These are phyloP conservation scores for Gossypium australe DNA, from an alignment of 345 rosid genomes.

Conservation along the genomic window DNA sequence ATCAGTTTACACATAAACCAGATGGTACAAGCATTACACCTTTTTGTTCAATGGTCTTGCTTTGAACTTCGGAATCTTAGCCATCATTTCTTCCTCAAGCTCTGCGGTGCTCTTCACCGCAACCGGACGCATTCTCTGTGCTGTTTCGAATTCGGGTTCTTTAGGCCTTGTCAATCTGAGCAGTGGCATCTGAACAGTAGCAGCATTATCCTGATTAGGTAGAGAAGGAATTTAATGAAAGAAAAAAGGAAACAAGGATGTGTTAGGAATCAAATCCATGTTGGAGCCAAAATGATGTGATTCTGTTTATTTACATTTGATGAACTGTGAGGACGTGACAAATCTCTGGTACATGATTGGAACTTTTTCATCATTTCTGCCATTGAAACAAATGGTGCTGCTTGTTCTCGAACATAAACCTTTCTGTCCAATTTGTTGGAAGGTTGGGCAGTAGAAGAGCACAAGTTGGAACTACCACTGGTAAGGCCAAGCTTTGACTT, in stretches of 20 bases:
- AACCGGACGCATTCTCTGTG: slow-evolving; percentile 76
- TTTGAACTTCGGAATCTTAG: slow-evolving; percentile 92
- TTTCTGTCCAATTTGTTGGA: slow-evolving; percentile 65
- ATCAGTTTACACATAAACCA: neutral
- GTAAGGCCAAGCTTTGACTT: slow-evolving; percentile 71
- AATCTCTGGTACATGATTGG: slow-evolving; percentile 76
- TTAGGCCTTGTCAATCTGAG: slow-evolving; percentile 87
- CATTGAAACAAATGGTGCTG: slow-evolving; percentile 52
- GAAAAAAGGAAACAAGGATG: neutral
- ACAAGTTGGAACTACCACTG: slow-evolving; percentile 34
- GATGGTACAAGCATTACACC: slow-evolving; percentile 32
- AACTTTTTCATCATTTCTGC: slow-evolving; percentile 91
- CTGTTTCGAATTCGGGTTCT: slow-evolving; percentile 88
- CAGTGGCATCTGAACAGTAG: slow-evolving; percentile 41
- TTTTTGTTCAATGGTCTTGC: slow-evolving; percentile 96
- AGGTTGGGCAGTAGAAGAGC: slow-evolving; percentile 39
- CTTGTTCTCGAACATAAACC: slow-evolving; percentile 63
- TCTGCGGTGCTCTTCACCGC: slow-evolving; percentile 84
- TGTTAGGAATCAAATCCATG: neutral
- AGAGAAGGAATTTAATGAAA: neutral
- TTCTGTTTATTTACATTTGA: slow-evolving; percentile 34
- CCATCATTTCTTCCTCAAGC: slow-evolving; percentile 97
- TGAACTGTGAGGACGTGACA: slow-evolving; percentile 43
- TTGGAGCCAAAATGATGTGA: neutral
- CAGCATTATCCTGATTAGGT: slow-evolving; percentile 22